A percentile compares a stretch with the other conserved stretches of the same genome.
These are phyloP conservation scores for Whalleya microplaca DNA, from an alignment of 2,329 filamentous ascomycete species.

Conservation along the genomic window DNA sequence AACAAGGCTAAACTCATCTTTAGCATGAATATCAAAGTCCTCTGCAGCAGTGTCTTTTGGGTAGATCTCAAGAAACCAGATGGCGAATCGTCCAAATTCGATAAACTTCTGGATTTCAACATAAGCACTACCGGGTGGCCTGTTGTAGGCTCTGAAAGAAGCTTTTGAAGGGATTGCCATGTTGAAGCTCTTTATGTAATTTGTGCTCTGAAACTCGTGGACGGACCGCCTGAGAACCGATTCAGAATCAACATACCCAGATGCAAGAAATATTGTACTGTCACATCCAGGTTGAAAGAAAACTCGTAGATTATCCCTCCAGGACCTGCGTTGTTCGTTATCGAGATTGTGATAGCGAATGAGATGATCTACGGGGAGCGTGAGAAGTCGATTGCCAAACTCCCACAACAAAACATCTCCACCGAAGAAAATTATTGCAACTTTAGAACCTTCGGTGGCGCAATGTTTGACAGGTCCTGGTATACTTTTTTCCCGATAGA, in stretches of 20 bases:
- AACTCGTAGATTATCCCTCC: conserved; percentile 10
- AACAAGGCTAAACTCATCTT: conserved; percentile 3
- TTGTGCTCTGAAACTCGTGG: conserved; percentile 13
- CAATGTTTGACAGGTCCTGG: conserved; percentile 13
- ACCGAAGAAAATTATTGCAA: conserved; percentile 23
- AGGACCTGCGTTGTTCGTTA: neutral
- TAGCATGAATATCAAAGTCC: no score
- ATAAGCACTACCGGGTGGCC: neutral
- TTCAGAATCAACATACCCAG: conserved; percentile 3
- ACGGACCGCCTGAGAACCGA: conserved; percentile 9
- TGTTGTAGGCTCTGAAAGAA: neutral
- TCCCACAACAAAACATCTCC: conserved; percentile 29
- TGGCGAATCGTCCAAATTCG: conserved; percentile 16
- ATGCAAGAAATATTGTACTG: conserved; percentile 24
- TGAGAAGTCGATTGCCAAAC: conserved; percentile 13
- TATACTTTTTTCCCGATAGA: conserved; percentile 22
- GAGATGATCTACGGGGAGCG: conserved; percentile 13
- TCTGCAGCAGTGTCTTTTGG: no score
- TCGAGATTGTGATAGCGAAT: neutral
- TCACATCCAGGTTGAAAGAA: conserved; percentile 25
- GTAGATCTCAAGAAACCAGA: conserved; percentile 12
- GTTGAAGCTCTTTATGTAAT: conserved; percentile 10
- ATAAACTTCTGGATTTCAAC: conserved; percentile 11
- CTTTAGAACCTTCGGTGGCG: conserved; percentile 15
- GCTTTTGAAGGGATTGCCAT: neutral